Evolutionary conservation across 2,329 filamentous ascomycete genomes (phyloP), one percentile per base, ranked within the genome.

Genomic region (Fusarium coicis): DNA sequence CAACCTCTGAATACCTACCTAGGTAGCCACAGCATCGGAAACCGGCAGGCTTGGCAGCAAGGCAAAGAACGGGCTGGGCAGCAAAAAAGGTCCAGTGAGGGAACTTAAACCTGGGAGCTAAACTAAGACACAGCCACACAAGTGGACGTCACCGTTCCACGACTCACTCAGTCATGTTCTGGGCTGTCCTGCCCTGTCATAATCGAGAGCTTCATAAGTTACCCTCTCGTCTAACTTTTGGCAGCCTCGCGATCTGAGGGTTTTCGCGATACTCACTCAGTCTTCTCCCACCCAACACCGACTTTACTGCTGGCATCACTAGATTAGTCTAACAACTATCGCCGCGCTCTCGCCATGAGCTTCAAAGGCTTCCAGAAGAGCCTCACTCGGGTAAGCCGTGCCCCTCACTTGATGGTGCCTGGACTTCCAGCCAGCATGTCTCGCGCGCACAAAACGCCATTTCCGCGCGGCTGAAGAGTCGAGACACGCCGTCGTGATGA

Each of bases 361-460:
- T 95, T 97, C 88, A 97, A 96, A 85, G 96, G 96, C 79, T 94
- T 99, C 80, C 91, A 93, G 82, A 98, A 98, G 88, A 93, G 93
- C 86, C 87, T 97, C 81, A 90, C 90, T 72, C 91, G 96, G 85
- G 96, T 96, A 89, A 82, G 91, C 75, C 71, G 69, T 80, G 72
- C 76, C 80, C 78, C 80, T 82, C 79, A 80, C 72, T 77, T 76
- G 70, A 63, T 53, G 32, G 56, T 59, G 46, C 50, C 56, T 59
- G 36, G 58, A 30, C 32, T 68, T 53, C 59, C 56, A 68, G 62
- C 59, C 56, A 68, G 62, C 68, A 57, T 55, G 63, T 54, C 50
- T 53, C 44, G 49, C 57, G 62, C 53, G 75, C 65, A 63, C 72
- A 71, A 70, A 61, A 58, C 49, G 54, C 39, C 73, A n/a, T 50